Conservation (phyloP, 441 rosid species). For the Rhodomyrtus psidioides region DNA sequence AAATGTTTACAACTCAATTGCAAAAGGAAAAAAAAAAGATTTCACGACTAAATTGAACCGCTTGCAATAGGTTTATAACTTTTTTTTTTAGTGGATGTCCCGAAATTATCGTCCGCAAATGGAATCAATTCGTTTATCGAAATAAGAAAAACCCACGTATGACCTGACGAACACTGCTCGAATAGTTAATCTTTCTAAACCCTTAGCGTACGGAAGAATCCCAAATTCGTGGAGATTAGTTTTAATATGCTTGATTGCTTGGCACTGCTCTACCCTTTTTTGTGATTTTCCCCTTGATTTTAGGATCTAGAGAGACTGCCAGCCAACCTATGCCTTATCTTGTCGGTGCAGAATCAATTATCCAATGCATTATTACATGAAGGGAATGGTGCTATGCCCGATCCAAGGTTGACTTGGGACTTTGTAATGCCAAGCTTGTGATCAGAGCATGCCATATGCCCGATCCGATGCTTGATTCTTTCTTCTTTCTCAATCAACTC, state of each 20-base stretch:
- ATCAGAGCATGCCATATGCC: not conserved
- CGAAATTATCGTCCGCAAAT: not conserved
- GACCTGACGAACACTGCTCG: not conserved
- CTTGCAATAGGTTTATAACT: no score
- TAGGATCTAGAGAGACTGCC: not conserved
- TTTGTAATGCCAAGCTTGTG: not conserved
- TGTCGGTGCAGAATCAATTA: not conserved
- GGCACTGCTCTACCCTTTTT: no score
- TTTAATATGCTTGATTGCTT: not conserved
- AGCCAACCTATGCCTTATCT: not conserved
- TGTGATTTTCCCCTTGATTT: not conserved
- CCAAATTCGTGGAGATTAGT: not conserved
- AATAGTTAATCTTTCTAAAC: not conserved
- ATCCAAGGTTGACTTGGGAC: not conserved
- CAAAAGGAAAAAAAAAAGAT: no score
- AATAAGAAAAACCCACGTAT: not conserved
- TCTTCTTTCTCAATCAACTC: not conserved
- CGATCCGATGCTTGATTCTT: not conserved
- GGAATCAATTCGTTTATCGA: not conserved
- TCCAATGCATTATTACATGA: not conserved
- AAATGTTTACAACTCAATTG: no score
- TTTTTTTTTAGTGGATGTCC: no score
- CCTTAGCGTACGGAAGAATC: not conserved
- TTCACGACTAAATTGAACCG: no score
- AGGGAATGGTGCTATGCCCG: not conserved